Percentiles rank a stretch among this genome's conserved stretches.
Conservation (phyloP, 495 filamentous ascomycete genomes). For the Penicillium samsonianum region DNA sequence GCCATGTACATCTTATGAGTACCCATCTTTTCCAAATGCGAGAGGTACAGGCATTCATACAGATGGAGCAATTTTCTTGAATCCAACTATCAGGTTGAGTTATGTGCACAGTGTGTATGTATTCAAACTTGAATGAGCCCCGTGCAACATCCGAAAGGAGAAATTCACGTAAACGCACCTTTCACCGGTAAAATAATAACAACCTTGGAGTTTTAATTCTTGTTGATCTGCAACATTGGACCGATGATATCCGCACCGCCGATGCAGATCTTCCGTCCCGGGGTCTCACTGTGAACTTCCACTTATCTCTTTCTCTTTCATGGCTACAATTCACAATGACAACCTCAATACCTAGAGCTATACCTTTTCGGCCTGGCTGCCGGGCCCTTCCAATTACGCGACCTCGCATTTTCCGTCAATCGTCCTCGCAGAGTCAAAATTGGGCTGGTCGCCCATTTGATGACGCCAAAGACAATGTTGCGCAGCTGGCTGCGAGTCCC, state of each 20-base stretch:
- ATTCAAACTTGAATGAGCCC: background rate
- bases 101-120: background rate
- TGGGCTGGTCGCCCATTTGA: constrained; percentile 30
- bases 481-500: constrained; percentile 72
- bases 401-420: constrained; percentile 11
- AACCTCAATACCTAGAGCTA: constrained; percentile 11
- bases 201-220: background rate
- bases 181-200: background rate
- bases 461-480: constrained; percentile 70
- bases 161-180: background rate
- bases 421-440: constrained; percentile 20
- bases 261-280: constrained; percentile 14
- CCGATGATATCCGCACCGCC: constrained; percentile 15
- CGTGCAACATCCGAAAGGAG: background rate
- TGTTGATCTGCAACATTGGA: background rate
- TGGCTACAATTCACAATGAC: constrained; percentile 14
- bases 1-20: constrained; percentile 12
- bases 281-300: constrained; percentile 12
- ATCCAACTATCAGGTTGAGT: background rate
- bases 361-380: constrained; percentile 1
- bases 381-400: background rate
- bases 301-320: background rate
- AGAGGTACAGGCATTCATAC: constrained; percentile 4
- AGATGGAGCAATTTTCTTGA: constrained; percentile 4
- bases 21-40: background rate